phyloP scores from a whole-genome alignment of 129 eudicot species.

The Chrysanthemum makinoi region DNA sequence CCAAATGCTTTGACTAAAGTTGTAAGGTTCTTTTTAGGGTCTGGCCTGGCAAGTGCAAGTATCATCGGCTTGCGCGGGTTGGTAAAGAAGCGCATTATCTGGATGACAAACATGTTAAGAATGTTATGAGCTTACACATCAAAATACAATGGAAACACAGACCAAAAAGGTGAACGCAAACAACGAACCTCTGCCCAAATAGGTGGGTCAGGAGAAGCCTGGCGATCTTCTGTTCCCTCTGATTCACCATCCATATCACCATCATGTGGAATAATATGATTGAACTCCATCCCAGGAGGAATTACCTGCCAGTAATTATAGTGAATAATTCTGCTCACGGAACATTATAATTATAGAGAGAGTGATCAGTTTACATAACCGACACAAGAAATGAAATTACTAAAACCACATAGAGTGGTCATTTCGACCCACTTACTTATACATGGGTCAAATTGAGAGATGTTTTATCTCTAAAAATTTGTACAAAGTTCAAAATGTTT shows the following conservation, averaged over 20 bases:
- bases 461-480: too few relatives aligned
- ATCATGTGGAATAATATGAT: conserved; percentile 90
- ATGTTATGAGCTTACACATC: conserved; percentile 2
- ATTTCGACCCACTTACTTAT: too few relatives aligned
- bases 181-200: conserved; percentile 84
- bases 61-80: conserved; percentile 99
- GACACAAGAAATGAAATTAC: too few relatives aligned
- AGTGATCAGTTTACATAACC: not conserved
- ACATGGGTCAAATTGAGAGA: not conserved
- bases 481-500: too few relatives aligned
- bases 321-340: conserved; percentile 8
- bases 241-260: conserved; percentile 91
- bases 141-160: not conserved
- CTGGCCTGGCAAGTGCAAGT: conserved; percentile 99
- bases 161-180: too few relatives aligned
- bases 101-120: conserved; percentile 26
- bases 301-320: conserved; percentile 56
- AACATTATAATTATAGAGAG: not conserved
- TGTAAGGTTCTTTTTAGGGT: conserved; percentile 92
- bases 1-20: conserved; percentile 99
- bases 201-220: conserved; percentile 89
- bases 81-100: conserved; percentile 98
- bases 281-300: conserved; percentile 99
- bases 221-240: conserved; percentile 80
- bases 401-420: too few relatives aligned